phyloP scores from a whole-genome alignment of 2,329 filamentous ascomycete species.

The Atkinsonella texensis region DNA sequence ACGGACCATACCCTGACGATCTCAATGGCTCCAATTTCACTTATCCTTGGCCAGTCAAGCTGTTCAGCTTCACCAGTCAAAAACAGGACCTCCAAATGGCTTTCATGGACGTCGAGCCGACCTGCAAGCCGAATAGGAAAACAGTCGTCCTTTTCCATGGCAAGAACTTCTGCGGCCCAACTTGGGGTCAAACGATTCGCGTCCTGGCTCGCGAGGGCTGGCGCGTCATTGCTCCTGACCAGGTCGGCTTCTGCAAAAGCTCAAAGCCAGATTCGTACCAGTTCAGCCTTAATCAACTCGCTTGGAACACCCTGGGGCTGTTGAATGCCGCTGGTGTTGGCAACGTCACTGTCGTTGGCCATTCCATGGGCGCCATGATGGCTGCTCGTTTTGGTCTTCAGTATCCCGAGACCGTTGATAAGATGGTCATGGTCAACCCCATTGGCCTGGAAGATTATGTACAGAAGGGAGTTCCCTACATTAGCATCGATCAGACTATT shows the following conservation, averaged over 20 bases:
- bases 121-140: conserved; percentile 21
- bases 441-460: conserved; percentile 44
- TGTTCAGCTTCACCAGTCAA: conserved; percentile 36
- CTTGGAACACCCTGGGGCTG: conserved; percentile 36
- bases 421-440: conserved; percentile 37
- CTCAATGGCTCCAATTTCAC: conserved; percentile 39
- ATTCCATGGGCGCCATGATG: conserved; percentile 45
- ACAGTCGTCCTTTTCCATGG: conserved; percentile 39
- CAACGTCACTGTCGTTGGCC: conserved; percentile 36
- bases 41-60: conserved; percentile 38
- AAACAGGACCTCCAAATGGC: conserved; percentile 38
- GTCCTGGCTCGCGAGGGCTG: conserved; percentile 31
- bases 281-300: conserved; percentile 39
- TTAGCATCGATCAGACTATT: conserved; percentile 27
- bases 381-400: conserved; percentile 37
- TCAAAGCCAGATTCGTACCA: conserved; percentile 38
- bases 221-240: conserved; percentile 40
- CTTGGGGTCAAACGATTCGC: conserved; percentile 36
- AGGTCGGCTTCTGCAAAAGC: conserved; percentile 46
- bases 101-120: conserved; percentile 39
- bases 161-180: conserved; percentile 44
- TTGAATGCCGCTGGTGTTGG: conserved; percentile 30
- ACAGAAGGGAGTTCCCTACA: conserved; percentile 34
- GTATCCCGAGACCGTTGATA: conserved; percentile 30
- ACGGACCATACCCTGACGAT: conserved; percentile 26